Evolutionary conservation across 352 stramenopile species (phyloP).

Genomic region (Globisporangium canariense): DNA sequence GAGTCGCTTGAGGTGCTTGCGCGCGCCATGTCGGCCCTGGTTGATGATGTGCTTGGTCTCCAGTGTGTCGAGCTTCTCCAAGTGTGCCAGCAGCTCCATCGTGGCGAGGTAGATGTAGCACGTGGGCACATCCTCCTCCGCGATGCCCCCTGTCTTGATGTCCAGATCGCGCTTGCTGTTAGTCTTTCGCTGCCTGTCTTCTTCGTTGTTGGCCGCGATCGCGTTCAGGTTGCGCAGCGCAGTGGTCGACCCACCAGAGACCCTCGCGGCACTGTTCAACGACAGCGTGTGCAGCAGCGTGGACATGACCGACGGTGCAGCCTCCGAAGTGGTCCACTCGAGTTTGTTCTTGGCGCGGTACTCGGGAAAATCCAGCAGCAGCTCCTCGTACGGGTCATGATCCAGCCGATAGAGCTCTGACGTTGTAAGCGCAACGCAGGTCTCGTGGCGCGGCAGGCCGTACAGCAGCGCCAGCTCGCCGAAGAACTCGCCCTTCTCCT

Average conservation of each 20-base stretch:
- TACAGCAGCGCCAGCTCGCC: conserved; percentile 66
- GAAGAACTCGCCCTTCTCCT: conserved; percentile 75
- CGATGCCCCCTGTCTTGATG: conserved; percentile 18
- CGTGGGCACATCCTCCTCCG: conserved; percentile 39
- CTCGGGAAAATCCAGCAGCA: conserved; percentile 65
- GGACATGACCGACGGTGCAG: conserved; percentile 15
- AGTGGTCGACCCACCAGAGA: background rate
- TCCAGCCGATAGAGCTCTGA: conserved; percentile 72
- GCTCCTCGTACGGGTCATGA: conserved; percentile 48
- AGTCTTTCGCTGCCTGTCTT: background rate
- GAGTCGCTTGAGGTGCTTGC: conserved; percentile 22
- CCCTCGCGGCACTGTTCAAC: background rate
- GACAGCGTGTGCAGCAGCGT: conserved; percentile 21
- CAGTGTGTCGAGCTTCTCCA: conserved; percentile 39
- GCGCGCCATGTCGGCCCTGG: conserved; percentile 32
- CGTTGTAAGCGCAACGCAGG: conserved; percentile 50
- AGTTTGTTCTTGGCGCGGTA: conserved; percentile 52
- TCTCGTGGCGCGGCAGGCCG: conserved; percentile 59
- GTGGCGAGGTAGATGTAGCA: conserved; percentile 51
- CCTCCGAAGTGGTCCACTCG: conserved; percentile 43
- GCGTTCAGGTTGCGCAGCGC: background rate
- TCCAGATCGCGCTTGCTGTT: conserved; percentile 5
- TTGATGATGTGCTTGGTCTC: conserved; percentile 50
- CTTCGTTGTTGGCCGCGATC: conserved; percentile 1
- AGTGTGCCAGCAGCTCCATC: conserved; percentile 46